Base-by-base conservation (phyloP, 1,139 yeast species). In the Zygotorulaspora mrakii region DNA sequence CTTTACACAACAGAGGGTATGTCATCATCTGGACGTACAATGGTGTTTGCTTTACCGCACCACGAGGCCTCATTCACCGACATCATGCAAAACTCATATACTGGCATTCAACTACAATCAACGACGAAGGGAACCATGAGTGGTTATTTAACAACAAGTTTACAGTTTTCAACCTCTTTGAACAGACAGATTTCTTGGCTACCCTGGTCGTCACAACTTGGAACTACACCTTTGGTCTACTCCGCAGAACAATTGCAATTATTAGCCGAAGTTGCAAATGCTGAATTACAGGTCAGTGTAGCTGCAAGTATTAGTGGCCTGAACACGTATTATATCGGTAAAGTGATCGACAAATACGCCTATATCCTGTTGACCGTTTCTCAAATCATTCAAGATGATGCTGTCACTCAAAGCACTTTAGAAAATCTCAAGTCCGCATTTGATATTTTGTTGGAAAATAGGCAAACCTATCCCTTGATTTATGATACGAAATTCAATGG, bases 271-370 rank as follows among this genome's bases (percentile, higher is more conserved):
- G 71, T 71, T 17, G 88, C 85, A 12, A 73, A 73, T 51, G 56
- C 61, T 9, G 94, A 82, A 57, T 66, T 79, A 38, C 59, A 72
- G 21, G 82, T 74, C 43, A 79, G 81, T 54, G 75, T 84, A 43
- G 59, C 66, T 5, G 59, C 64, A 17, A 71, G 81, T 36, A 73
- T 80, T 35, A 59, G 68, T 29, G 61, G 67, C 6, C 64, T 70
- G 55, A 71, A 77, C 39, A 80, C 74, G 49, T 85, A 84, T 59
- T 74, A 67, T 49, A 68, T 83, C 5, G 94, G 91, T 33, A 84
- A 84, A 62, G 71, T 75, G n/a, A 55, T 81, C 33, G 91, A 82
- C 62, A 83, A 82, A 64, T 83, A 76, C 57, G 88, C 91, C 6
- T 79, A 81, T 59, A 73, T 83, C 38, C 67, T 82, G 37, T 71